Evolutionary conservation across 306 rosid species (phyloP).

Genomic region (Pyrus bretschneideri): DNA sequence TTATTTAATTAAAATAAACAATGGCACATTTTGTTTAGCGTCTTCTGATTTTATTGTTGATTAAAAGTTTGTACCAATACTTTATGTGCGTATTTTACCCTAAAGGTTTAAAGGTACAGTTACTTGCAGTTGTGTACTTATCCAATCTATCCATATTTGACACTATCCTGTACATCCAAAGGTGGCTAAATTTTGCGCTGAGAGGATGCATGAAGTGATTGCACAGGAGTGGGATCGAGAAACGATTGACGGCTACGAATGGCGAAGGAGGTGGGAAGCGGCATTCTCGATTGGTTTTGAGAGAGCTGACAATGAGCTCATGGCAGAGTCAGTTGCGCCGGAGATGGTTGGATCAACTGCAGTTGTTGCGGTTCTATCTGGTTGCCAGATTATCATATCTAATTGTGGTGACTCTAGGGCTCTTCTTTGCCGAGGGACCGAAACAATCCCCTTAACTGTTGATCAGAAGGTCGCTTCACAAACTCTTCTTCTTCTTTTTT

Average conservation of each 20-base stretch:
- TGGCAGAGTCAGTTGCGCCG: conserved; percentile 45
- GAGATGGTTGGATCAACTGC: conserved; percentile 98
- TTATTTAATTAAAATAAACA: too few species aligned
- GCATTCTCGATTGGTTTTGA: conserved; percentile 59
- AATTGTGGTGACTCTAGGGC: conserved; percentile 93
- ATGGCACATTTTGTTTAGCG: too few species aligned
- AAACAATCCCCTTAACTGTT: conserved; percentile 69
- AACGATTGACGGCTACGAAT: conserved; percentile 30
- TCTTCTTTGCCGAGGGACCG: conserved; percentile 64
- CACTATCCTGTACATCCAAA: conserved; percentile 18
- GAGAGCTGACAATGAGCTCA: conserved; percentile 56
- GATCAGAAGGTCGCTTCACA: conserved; percentile 69
- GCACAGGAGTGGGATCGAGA: conserved; percentile 73
- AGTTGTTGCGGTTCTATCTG: conserved; percentile 58
- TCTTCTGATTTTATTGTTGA: too few species aligned
- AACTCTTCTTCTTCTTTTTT: background rate
- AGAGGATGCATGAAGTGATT: conserved; percentile 67
- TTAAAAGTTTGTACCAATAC: too few species aligned
- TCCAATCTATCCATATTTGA: background rate
- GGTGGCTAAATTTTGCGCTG: conserved; percentile 89
- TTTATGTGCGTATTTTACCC: too few species aligned
- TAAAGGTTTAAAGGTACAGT: too few species aligned
- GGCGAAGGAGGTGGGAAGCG: conserved; percentile 82
- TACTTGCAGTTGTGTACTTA: too few species aligned
- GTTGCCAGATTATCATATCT: conserved; percentile 84